Percentiles rank a stretch among this genome's conserved stretches.
These are phyloP conservation scores for Phytophthora sansomeana DNA, from an alignment of 352 stramenopile species.

Conservation along the genomic window DNA sequence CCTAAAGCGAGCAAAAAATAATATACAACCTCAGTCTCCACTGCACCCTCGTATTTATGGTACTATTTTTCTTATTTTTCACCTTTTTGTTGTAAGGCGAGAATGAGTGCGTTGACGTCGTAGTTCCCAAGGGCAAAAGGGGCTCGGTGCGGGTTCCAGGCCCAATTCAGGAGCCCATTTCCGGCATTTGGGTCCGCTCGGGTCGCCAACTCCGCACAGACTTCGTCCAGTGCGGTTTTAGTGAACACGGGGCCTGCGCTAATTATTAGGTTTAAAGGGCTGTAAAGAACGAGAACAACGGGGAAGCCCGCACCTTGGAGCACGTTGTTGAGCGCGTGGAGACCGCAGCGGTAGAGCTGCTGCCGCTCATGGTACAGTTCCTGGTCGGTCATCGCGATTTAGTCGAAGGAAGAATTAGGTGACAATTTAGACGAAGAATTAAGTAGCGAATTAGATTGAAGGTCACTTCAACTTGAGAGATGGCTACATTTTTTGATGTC, in stretches of 20 bases:
- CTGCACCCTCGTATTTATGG: background rate
- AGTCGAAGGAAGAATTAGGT: background rate
- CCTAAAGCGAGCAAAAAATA: slow-evolving; percentile 35
- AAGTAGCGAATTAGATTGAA: slow-evolving; percentile 9
- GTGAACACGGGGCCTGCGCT: slow-evolving; percentile 55
- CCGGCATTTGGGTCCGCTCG: slow-evolving; percentile 13
- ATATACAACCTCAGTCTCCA: slow-evolving; percentile 3
- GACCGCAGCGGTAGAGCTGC: slow-evolving; percentile 74
- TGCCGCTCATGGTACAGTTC: slow-evolving; percentile 79
- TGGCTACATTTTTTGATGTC: slow-evolving; percentile 19
- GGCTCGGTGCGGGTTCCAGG: slow-evolving; percentile 73
- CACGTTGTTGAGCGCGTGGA: slow-evolving; percentile 87
- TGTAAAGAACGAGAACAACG: background rate
- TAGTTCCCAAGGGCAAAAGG: slow-evolving; percentile 82
- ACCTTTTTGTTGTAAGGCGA: slow-evolving; percentile 72
- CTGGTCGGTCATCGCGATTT: slow-evolving; percentile 14
- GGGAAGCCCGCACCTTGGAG: slow-evolving; percentile 55
- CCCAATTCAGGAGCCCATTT: slow-evolving; percentile 32
- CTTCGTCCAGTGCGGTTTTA: slow-evolving; percentile 54
- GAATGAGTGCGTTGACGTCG: slow-evolving; percentile 79
- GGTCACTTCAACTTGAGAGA: slow-evolving; percentile 28
- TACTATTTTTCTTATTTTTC: slow-evolving; percentile 1
- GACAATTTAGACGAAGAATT: slow-evolving; percentile 1
- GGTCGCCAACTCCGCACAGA: slow-evolving; percentile 48
- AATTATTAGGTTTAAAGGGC: slow-evolving; percentile 2